phyloP scores from a whole-genome alignment of 495 filamentous ascomycete genomes.

The Aspergillus taichungensis region DNA sequence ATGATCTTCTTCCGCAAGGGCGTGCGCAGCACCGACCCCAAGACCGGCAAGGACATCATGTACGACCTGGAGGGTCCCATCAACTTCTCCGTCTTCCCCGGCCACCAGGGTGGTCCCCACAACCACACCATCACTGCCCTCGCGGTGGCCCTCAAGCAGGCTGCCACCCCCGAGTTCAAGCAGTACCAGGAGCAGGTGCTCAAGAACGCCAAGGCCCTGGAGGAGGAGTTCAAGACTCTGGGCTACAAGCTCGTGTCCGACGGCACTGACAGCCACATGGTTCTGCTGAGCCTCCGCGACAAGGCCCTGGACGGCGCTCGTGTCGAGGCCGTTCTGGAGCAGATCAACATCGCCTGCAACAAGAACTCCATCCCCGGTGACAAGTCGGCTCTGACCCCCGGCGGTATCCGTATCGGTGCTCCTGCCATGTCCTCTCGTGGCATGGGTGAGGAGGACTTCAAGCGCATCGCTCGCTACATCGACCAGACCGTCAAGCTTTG shows the following conservation, averaged over 20 bases:
- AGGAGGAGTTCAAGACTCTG: slow-evolving; percentile 17
- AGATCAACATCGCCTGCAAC: slow-evolving; percentile 98
- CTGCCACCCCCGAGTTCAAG: slow-evolving; percentile 86
- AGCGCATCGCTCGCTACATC: slow-evolving; percentile 82
- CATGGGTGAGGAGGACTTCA: slow-evolving; percentile 89
- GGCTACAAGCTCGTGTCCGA: slow-evolving; percentile 72
- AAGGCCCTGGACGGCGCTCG: slow-evolving; percentile 52
- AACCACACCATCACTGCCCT: slow-evolving; percentile 99
- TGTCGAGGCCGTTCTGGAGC: slow-evolving; percentile 92
- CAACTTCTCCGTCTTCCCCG: slow-evolving; percentile 99
- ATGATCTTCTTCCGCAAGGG: slow-evolving; percentile 99
- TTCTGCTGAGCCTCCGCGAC: slow-evolving; percentile 35
- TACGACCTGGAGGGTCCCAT: slow-evolving; percentile 95
- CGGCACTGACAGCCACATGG: slow-evolving; percentile 98
- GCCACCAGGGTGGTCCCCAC: slow-evolving; percentile 97
- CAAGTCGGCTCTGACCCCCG: slow-evolving; percentile 92
- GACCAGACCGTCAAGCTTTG: slow-evolving; percentile 72
- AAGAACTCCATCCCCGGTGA: slow-evolving; percentile 98
- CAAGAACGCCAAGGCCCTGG: slow-evolving; percentile 29
- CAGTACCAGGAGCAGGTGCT: slow-evolving; percentile 90
- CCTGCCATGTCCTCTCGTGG: slow-evolving; percentile 96
- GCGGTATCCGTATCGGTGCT: slow-evolving; percentile 89
- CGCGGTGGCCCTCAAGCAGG: slow-evolving; percentile 94
- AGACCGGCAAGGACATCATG: slow-evolving; percentile 79
- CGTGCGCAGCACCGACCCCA: slow-evolving; percentile 77